Evolutionary conservation across 495 filamentous ascomycete genomes (phyloP), one percentile per base, ranked within the genome.

Genomic region (Daldinia vernicosa): DNA sequence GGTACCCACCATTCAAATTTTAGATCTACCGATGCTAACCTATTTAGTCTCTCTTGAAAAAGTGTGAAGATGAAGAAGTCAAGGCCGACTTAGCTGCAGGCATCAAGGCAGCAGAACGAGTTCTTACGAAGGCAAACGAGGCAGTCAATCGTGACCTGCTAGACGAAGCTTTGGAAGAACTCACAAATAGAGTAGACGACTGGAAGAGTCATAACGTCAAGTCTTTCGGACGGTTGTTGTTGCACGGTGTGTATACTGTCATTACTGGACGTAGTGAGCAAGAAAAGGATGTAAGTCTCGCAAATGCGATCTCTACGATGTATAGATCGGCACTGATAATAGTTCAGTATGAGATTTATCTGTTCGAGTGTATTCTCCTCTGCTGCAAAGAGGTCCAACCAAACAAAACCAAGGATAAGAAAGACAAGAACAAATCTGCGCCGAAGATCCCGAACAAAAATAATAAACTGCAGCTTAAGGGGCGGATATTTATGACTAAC

Each of bases 401-500:
- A 3, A 92, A 90, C 75, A 98, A 98, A 81, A 90, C 87, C 78
- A 93, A 93, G 77, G 86, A 91, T 1, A 82, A 89, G 52, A 86
- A 89, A 61, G 88, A 89, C 78, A 89, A 87, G 69, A 81, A 82
- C 14, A 78, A 76, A 62, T 77, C 81, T n/a, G 74, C 75, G 1
- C 75, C 78, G 8, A 95, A 91, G 75, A 86, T 88, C 57, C 92
- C 92, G 74, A 85, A 84, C 69, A 86, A 90, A 80, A 94, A 91
- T 72, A 87, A 90, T 35, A 94, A 92, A 77, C 83, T 99, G 54
- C 94, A 97, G 77, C 85, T 99, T 33, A 99, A 98, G 81, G 95
- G 95, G 26, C 89, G 95, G 22, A 99, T 99, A 74, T 98, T 98
- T 80, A 98, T 99, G 95, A 94, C 95, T 61, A 99, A 99, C 76